phyloP scores from a whole-genome alignment of 345 rosid genomes.

The Odontarrhena argentea region DNA sequence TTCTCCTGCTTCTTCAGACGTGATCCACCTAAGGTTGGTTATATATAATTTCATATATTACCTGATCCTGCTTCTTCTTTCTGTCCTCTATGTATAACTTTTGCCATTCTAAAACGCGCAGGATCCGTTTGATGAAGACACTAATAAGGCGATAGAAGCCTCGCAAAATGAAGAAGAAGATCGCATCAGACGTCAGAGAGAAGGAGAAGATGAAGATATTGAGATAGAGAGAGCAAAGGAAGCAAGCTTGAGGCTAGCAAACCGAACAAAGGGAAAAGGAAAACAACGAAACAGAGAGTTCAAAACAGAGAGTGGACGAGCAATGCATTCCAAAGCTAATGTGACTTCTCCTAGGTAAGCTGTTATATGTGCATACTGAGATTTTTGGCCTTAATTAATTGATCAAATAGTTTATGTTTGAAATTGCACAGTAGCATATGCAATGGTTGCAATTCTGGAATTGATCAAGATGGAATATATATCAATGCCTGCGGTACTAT shows the following conservation, averaged over 20 bases:
- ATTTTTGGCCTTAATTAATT: not conserved
- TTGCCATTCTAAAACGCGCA: too few relatives aligned
- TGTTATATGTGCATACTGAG: too few relatives aligned
- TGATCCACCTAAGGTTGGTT: too few relatives aligned
- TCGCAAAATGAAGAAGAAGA: conserved; percentile 24
- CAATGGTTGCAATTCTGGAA: conserved; percentile 57
- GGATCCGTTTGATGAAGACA: too few relatives aligned
- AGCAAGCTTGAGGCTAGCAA: not conserved
- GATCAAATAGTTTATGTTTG: not conserved
- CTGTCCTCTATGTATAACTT: too few relatives aligned
- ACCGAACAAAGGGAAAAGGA: not conserved
- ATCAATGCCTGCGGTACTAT: conserved; percentile 58
- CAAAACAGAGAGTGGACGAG: not conserved
- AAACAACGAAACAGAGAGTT: not conserved
- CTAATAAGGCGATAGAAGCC: not conserved
- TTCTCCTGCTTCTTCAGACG: too few relatives aligned
- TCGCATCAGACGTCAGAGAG: not conserved
- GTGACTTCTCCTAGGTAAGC: conserved; percentile 26
- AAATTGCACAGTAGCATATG: conserved; percentile 50
- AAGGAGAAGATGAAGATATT: not conserved
- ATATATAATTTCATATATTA: too few relatives aligned
- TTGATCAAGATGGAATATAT: conserved; percentile 53
- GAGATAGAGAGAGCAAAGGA: conserved; percentile 10
- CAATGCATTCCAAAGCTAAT: conserved; percentile 2
- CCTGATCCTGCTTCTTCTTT: too few relatives aligned